phyloP scores from a whole-genome alignment of 2,329 filamentous ascomycete species.

The Endothia cerciana region DNA sequence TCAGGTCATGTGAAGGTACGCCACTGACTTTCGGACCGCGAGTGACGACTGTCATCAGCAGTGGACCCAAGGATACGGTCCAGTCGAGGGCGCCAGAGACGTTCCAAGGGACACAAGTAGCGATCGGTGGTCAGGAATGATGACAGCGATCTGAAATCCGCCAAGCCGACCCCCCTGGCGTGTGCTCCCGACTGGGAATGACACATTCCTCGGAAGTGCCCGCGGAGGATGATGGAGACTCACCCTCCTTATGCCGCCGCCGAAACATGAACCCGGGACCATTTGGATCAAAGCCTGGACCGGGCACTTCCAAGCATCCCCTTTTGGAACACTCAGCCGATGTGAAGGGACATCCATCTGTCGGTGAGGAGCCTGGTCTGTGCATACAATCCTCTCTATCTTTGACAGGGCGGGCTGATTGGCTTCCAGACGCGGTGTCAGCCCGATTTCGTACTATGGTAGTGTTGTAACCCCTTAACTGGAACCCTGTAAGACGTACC shows the following conservation, averaged over 20 bases:
- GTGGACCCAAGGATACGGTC: neutral
- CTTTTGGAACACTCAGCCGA: slow-evolving; percentile 3
- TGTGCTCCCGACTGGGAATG: neutral
- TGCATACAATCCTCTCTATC: slow-evolving; percentile 18
- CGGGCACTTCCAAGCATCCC: neutral
- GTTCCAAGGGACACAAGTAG: neutral
- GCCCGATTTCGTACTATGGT: slow-evolving; percentile 20
- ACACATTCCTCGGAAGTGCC: neutral
- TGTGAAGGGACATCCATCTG: slow-evolving; percentile 23
- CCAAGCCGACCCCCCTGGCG: neutral
- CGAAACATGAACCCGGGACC: neutral
- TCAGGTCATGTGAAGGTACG: slow-evolving; percentile 16
- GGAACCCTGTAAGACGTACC: slow-evolving; percentile 20
- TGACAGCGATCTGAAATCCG: slow-evolving; percentile 20
- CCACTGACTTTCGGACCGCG: neutral
- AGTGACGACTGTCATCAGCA: neutral
- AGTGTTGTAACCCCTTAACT: slow-evolving; percentile 18
- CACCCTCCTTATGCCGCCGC: neutral
- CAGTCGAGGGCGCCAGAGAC: neutral
- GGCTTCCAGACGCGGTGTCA: slow-evolving; percentile 21
- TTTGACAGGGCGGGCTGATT: slow-evolving; percentile 16
- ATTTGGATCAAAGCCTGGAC: neutral
- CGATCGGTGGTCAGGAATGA: slow-evolving; percentile 35
- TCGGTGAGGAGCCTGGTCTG: slow-evolving; percentile 27
- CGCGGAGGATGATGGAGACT: slow-evolving; percentile 2